Evolutionary conservation across 2,329 filamentous ascomycete genomes (phyloP), one percentile per base, ranked within the genome.

Genomic region (Fusarium gaditjirri): DNA sequence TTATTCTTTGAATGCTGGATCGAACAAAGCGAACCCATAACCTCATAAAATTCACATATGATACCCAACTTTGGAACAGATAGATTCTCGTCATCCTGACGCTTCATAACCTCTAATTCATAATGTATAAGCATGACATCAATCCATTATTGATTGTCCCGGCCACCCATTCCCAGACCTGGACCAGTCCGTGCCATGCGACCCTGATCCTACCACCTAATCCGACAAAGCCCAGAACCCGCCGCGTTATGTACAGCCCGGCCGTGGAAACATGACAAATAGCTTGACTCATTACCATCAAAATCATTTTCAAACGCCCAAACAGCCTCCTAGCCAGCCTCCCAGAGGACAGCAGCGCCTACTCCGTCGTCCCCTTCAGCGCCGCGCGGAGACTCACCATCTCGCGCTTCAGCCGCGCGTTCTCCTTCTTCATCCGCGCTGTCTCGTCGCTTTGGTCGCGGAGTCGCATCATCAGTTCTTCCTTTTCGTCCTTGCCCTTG

Each of bases 371-470:
- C 35, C 83, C 84, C 80, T 86, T 88, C 62, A 89, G 76, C 71
- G 88, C 77, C 52, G 89, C 85, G 76, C 89, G 85, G 75, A 93
- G 83, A 56, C 93, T 94, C 38, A 92, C 89, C 78, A 95, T 91
- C 84, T 97, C 94, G 75, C 94, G 87, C 84, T 92, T 94, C 76
- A 98, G 82, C 70, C 93, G 86, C 61, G 91, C 89, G 79, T 97
- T 97, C 80, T 98, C 95, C 82, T 93, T 94, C 84, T 94, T 94
- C 71, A 94, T 82, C 73, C 90, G 88, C 31, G 90, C 90, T 62
- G 90, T 88, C 82, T 98, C 95, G 68, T 97, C 94, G 73, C 92
- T 87, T 56, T 89, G 87, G 72, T 94, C 93, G 74, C 89, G 91
- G 66, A 97, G 80, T 78, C 90, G 90, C 39, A 83, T 83, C 77